A percentile compares a stretch with the other conserved stretches of the same genome.
phyloP scores from a whole-genome alignment of 2,329 filamentous ascomycete genomes.

The Trichoderma arundinaceum region DNA sequence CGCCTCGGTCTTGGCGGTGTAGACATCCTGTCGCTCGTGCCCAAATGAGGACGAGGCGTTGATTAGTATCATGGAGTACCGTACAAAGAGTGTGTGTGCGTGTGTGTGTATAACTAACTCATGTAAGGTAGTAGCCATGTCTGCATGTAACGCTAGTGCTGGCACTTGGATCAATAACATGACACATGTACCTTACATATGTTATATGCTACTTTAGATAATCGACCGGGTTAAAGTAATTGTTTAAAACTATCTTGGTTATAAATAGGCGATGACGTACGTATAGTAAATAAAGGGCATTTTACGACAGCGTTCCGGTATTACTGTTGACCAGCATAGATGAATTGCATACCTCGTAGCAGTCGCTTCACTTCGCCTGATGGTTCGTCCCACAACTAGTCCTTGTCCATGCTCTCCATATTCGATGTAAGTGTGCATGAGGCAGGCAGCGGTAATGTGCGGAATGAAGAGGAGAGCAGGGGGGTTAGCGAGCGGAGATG shows the following conservation, averaged over 20 bases:
- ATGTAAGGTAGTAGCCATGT: not conserved
- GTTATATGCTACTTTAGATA: not conserved
- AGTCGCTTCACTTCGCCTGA: not conserved
- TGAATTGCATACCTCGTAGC: not conserved
- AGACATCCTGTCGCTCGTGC: not conserved
- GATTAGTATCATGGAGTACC: not conserved
- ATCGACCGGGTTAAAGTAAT: not conserved
- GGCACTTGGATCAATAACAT: not conserved
- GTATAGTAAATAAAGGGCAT: too few relatives aligned
- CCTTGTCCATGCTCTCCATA: not conserved
- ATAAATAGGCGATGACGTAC: not conserved
- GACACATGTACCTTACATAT: not conserved
- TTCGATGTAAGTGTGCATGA: not conserved
- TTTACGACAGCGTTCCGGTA: too few relatives aligned
- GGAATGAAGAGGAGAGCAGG: conserved; percentile 7
- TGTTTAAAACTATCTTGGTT: not conserved
- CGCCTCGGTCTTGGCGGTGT: conserved; percentile 10
- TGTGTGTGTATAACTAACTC: too few relatives aligned
- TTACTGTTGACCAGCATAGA: too few relatives aligned
- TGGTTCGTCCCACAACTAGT: not conserved
- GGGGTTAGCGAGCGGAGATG: not conserved
- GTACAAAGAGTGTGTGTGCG: not conserved
- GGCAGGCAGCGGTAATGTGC: not conserved
- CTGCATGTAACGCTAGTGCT: not conserved
- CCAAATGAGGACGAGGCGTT: not conserved